These are phyloP conservation scores for Pyrus hybrid DNA, from an alignment of 331 rosid species.

Conservation along the genomic window DNA sequence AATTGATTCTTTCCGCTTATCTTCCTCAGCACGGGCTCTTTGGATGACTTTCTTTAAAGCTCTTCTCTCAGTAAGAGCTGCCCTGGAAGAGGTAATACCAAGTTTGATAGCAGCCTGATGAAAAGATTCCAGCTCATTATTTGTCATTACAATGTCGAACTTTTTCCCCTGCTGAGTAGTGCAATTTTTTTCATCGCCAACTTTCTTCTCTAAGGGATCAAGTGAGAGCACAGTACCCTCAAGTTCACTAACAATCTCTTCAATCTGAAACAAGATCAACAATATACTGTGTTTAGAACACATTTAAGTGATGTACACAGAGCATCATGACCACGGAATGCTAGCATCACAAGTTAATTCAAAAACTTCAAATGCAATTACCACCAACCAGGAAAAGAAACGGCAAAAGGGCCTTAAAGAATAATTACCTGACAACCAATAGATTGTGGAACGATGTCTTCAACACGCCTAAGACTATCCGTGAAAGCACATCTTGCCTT, in stretches of 20 bases:
- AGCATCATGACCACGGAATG: not conserved
- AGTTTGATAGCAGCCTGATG: conserved; percentile 80
- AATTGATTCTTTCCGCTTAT: conserved; percentile 83
- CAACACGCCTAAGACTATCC: conserved; percentile 66
- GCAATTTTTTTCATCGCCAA: conserved; percentile 70
- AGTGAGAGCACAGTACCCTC: conserved; percentile 46
- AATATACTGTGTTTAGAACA: conserved; percentile 8
- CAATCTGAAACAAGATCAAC: conserved; percentile 39
- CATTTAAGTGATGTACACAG: not conserved
- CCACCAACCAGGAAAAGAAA: not conserved
- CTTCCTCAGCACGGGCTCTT: conserved; percentile 88
- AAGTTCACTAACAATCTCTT: conserved; percentile 54
- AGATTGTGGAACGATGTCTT: conserved; percentile 79
- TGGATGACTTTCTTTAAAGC: conserved; percentile 79
- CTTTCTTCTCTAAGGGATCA: conserved; percentile 77
- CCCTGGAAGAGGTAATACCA: conserved; percentile 89
- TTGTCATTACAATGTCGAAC: conserved; percentile 45
- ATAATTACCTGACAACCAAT: conserved; percentile 67
- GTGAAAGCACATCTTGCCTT: conserved; percentile 63
- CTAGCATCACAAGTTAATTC: no score
- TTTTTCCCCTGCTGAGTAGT: conserved; percentile 75
- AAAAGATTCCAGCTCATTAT: conserved; percentile 79
- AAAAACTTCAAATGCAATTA: no score
- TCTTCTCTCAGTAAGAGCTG: conserved; percentile 88
- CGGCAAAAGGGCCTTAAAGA: not conserved